Evolutionary conservation across 2,329 filamentous ascomycete species (phyloP).

Genomic region (Daldinia eschscholtzii): DNA sequence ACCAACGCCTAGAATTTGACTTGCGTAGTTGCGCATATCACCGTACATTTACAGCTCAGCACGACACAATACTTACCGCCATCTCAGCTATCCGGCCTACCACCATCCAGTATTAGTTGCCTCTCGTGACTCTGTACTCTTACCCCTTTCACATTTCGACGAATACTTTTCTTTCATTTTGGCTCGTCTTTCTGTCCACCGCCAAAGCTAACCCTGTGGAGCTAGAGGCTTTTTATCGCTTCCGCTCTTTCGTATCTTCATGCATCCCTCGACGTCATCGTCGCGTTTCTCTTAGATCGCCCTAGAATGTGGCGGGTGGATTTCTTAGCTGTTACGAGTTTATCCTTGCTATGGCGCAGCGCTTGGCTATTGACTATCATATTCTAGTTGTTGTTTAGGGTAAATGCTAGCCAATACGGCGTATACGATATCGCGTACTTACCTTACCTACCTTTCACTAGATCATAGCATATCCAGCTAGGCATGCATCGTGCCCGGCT

Average conservation of each 20-base stretch:
- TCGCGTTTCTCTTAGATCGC: neutral
- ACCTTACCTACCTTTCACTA: neutral
- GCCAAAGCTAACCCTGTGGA: slow-evolving; percentile 28
- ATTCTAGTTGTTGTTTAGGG: neutral
- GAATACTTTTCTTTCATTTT: slow-evolving; percentile 24
- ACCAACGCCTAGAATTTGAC: slow-evolving; percentile 27
- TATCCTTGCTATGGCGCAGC: slow-evolving; percentile 17
- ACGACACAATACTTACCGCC: slow-evolving; percentile 43
- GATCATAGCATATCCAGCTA: neutral
- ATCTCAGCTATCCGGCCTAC: slow-evolving; percentile 36
- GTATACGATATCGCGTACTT: neutral
- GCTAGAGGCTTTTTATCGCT: slow-evolving; percentile 13
- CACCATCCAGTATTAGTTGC: slow-evolving; percentile 29
- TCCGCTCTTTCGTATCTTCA: slow-evolving; percentile 36
- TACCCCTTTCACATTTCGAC: slow-evolving; percentile 24
- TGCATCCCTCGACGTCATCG: slow-evolving; percentile 40
- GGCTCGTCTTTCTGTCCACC: slow-evolving; percentile 26
- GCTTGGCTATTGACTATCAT: slow-evolving; percentile 1
- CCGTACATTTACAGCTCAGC: slow-evolving; percentile 40
- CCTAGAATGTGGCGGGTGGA: slow-evolving; percentile 8
- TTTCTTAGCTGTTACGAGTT: slow-evolving; percentile 21
- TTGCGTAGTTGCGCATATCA: slow-evolving; percentile 35
- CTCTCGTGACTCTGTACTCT: slow-evolving; percentile 35
- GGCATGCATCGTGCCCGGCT: slow-evolving; percentile 1
- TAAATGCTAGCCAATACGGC: slow-evolving; percentile 3